phyloP scores from a whole-genome alignment of 176 grass and related monocot species.

The Oryza rufipogon region DNA sequence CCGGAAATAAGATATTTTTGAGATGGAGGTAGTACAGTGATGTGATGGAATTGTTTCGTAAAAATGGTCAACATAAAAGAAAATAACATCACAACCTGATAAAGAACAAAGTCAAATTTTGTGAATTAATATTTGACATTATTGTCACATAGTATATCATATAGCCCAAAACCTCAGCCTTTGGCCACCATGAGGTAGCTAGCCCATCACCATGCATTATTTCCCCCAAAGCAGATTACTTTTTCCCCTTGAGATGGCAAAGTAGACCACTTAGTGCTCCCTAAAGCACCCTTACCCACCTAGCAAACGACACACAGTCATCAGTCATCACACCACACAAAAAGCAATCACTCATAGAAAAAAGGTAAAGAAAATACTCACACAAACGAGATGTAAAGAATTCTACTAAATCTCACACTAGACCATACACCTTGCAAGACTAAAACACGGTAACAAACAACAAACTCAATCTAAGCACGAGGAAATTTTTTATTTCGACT shows the following conservation, averaged over 20 bases:
- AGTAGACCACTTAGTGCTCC: constrained; percentile 33
- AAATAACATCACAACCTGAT: background rate
- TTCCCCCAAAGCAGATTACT: background rate
- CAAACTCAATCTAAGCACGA: background rate
- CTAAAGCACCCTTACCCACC: constrained; percentile 48
- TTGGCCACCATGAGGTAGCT: background rate
- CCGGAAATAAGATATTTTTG: too few species aligned
- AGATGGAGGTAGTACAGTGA: too few species aligned
- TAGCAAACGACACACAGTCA: constrained; percentile 10
- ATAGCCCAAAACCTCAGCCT: too few species aligned
- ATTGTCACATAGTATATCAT: background rate
- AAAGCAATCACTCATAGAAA: background rate
- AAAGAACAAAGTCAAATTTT: background rate
- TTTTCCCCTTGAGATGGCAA: background rate
- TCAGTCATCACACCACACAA: background rate
- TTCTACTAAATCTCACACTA: background rate
- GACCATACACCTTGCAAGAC: too few species aligned
- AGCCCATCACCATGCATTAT: background rate
- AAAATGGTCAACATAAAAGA: too few species aligned
- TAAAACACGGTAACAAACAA: background rate
- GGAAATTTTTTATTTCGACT: background rate
- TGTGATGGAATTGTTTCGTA: too few species aligned
- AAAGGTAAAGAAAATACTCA: background rate
- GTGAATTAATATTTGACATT: background rate
- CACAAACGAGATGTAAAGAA: background rate